These are phyloP conservation scores for Cercophora newfieldiana DNA, from an alignment of 495 filamentous ascomycete genomes.

Conservation along the genomic window DNA sequence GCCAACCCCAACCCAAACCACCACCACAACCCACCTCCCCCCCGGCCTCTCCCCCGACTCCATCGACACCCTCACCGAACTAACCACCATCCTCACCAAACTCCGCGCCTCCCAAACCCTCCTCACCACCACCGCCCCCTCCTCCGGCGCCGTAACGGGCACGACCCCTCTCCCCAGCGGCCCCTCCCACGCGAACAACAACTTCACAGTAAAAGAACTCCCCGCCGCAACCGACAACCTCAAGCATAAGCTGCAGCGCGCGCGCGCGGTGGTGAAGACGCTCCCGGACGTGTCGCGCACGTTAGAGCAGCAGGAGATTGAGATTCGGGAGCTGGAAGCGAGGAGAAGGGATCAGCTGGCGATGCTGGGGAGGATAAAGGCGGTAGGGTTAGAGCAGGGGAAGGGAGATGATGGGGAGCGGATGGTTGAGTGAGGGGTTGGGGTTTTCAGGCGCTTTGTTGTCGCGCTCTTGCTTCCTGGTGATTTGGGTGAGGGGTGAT, in stretches of 20 bases:
- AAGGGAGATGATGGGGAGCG: constrained; percentile 21
- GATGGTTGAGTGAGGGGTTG: constrained; percentile 25
- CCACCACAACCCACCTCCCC: constrained; percentile 29
- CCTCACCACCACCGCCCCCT: constrained; percentile 22
- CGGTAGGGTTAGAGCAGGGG: constrained; percentile 38
- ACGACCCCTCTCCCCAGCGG: constrained; percentile 32
- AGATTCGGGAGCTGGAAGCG: constrained; percentile 75
- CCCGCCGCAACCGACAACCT: constrained; percentile 70
- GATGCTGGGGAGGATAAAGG: constrained; percentile 47
- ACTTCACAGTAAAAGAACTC: constrained; percentile 73
- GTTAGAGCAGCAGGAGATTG: constrained; percentile 75
- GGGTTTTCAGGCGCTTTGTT: no score
- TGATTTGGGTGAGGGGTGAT: background rate
- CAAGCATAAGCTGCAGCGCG: constrained; percentile 78
- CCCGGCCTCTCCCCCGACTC: constrained; percentile 59
- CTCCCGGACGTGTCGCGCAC: constrained; percentile 74
- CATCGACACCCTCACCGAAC: constrained; percentile 82
- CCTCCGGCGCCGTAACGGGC: constrained; percentile 37
- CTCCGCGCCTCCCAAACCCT: constrained; percentile 53
- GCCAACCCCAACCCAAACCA: background rate
- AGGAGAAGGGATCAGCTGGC: constrained; percentile 59
- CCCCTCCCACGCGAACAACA: background rate
- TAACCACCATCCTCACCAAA: constrained; percentile 73
- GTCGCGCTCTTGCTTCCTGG: no score
- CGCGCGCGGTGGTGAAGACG: constrained; percentile 62